A percentile compares a stretch with the other conserved stretches of the same genome.
These are phyloP conservation scores for Alloteropsis semialata DNA, from an alignment of 176 grass and related monocot genomes.

Conservation along the genomic window DNA sequence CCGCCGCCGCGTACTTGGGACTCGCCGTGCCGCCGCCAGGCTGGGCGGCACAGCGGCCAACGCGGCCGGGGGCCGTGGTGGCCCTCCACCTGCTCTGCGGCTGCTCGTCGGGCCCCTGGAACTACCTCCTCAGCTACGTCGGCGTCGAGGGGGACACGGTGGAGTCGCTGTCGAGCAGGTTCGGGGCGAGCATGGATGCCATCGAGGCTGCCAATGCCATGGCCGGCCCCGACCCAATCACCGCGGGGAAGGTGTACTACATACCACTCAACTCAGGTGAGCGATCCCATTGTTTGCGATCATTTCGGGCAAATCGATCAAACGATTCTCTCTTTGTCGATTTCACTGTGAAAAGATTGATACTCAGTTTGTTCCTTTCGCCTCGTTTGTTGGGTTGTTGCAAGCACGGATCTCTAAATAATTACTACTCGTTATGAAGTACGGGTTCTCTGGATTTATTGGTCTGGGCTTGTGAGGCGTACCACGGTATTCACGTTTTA, in stretches of 20 bases:
- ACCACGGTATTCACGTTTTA: background rate
- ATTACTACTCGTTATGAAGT: constrained; percentile 10
- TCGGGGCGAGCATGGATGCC: constrained; percentile 95
- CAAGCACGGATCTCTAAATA: constrained; percentile 3
- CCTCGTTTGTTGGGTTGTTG: constrained; percentile 19
- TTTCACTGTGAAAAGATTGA: background rate
- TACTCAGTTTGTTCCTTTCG: background rate
- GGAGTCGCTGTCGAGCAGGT: constrained; percentile 83
- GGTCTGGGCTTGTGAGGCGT: background rate
- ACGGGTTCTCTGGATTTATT: constrained; percentile 22
- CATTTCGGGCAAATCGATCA: background rate
- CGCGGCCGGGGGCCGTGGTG: constrained; percentile 62
- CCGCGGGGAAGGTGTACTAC: constrained; percentile 72
- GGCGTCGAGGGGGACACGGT: constrained; percentile 75
- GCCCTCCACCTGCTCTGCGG: constrained; percentile 88
- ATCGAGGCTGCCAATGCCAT: constrained; percentile 93
- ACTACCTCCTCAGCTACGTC: constrained; percentile 94
- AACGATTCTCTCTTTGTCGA: background rate
- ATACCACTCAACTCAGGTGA: constrained; percentile 94
- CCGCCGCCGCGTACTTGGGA: constrained; percentile 50
- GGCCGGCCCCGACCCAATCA: constrained; percentile 57
- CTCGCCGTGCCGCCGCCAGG: constrained; percentile 57
- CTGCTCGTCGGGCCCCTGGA: constrained; percentile 86
- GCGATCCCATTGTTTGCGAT: constrained; percentile 8
- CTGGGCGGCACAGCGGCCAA: constrained; percentile 41